A percentile compares a stretch with the other conserved stretches of the same genome.
phyloP scores from a whole-genome alignment of 1,284 basidiomycete genomes.

The Ustilago trichophora region DNA sequence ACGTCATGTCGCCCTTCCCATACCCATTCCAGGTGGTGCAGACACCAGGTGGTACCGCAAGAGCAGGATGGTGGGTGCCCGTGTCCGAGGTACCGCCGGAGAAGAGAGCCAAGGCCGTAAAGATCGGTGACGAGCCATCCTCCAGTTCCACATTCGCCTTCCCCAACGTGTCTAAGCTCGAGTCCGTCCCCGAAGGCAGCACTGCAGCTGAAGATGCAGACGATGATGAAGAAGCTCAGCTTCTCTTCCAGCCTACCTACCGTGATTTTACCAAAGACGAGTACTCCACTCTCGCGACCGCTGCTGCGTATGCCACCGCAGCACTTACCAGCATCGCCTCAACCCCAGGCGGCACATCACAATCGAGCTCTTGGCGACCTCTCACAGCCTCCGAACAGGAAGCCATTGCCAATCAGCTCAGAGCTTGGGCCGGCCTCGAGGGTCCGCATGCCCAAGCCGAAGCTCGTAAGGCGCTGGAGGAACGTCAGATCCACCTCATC shows the following conservation, averaged over 20 bases:
- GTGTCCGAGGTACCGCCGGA: conserved; percentile 41
- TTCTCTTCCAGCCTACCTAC: conserved; percentile 52
- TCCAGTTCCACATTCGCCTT: not conserved
- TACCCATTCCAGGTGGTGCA: conserved; percentile 60
- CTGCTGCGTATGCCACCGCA: conserved; percentile 59
- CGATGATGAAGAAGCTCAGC: conserved; percentile 22
- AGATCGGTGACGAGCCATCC: conserved; percentile 16
- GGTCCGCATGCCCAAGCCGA: conserved; percentile 54
- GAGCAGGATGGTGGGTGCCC: conserved; percentile 59
- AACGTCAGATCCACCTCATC: conserved; percentile 46
- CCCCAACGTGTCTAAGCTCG: not conserved
- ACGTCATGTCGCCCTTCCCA: conserved; percentile 47
- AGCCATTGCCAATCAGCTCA: conserved; percentile 45
- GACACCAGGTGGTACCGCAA: conserved; percentile 55
- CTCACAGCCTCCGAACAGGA: conserved; percentile 48
- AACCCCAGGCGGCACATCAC: conserved; percentile 20
- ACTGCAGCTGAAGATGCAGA: not conserved
- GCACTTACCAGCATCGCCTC: conserved; percentile 55
- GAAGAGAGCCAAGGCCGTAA: conserved; percentile 30
- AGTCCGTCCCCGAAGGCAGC: conserved; percentile 10
- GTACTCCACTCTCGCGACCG: conserved; percentile 56
- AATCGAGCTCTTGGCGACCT: conserved; percentile 33
- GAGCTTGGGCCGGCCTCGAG: conserved; percentile 61
- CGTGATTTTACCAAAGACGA: conserved; percentile 49
- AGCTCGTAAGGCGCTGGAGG: conserved; percentile 51